These are phyloP conservation scores for Russula compacta DNA, from an alignment of 768 basidiomycete genomes.

Conservation along the genomic window DNA sequence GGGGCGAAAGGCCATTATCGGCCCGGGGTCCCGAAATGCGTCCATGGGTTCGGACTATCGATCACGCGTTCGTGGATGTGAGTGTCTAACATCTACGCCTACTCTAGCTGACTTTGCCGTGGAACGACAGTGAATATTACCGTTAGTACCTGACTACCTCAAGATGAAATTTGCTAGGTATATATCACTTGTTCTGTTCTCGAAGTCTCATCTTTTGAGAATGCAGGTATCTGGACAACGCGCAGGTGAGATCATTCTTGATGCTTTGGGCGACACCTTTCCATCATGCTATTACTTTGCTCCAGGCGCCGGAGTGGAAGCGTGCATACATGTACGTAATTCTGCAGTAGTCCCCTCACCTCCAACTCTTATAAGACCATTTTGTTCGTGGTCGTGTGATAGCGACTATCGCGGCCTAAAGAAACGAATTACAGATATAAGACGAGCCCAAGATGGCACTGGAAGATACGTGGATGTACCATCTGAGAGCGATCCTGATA, in stretches of 20 bases:
- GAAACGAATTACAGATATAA: slow-evolving; percentile 14
- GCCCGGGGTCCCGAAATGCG: too few relatives aligned
- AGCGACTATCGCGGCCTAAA: slow-evolving; percentile 20
- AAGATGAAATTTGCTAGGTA: slow-evolving; percentile 20
- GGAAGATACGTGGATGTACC: not conserved
- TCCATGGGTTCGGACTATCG: too few relatives aligned
- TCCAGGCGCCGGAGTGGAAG: slow-evolving; percentile 20
- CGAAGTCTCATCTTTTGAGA: not conserved
- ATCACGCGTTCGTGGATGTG: too few relatives aligned
- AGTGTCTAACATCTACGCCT: too few relatives aligned
- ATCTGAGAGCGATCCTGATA: slow-evolving; percentile 1
- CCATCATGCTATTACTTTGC: not conserved
- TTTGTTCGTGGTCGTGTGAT: slow-evolving; percentile 1
- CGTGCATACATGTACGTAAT: slow-evolving; percentile 19
- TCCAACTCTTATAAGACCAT: not conserved
- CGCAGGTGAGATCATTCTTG: slow-evolving; percentile 7
- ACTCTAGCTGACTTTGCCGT: too few relatives aligned
- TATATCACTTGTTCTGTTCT: not conserved
- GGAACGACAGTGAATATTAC: too few relatives aligned
- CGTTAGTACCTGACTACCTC: not conserved
- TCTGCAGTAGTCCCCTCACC: not conserved
- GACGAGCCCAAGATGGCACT: not conserved
- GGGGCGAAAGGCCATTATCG: too few relatives aligned
- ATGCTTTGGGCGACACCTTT: not conserved
- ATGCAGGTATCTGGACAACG: slow-evolving; percentile 17